Percentiles rank a stretch among this genome's conserved stretches.
Evolutionary conservation across 371 early-diverging fungal genomes (phyloP).

Genomic region (Mortierella sp.): DNA sequence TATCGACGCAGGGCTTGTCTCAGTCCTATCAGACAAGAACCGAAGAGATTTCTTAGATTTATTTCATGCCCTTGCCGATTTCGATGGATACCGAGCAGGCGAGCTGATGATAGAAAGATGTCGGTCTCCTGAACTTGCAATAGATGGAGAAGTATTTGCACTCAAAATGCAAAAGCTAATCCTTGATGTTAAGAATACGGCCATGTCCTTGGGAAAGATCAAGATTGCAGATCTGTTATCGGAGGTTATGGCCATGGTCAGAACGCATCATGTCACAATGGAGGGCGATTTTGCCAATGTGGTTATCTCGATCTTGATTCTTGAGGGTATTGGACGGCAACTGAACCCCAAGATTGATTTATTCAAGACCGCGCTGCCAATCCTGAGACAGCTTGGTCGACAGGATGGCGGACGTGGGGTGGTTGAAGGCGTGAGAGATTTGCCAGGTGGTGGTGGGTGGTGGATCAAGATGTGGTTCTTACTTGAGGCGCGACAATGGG

Average conservation of each 20-base stretch:
- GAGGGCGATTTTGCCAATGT: conserved; percentile 96
- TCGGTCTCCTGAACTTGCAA: conserved; percentile 77
- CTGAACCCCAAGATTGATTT: conserved; percentile 94
- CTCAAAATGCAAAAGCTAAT: conserved; percentile 84
- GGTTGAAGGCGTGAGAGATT: conserved; percentile 65
- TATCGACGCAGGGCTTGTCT: conserved; percentile 93
- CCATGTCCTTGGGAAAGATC: conserved; percentile 85
- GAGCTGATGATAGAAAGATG: conserved; percentile 91
- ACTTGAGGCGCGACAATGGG: conserved; percentile 80
- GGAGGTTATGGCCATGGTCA: conserved; percentile 86
- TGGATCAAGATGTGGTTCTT: conserved; percentile 84
- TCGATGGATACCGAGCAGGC: conserved; percentile 87
- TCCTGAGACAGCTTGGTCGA: conserved; percentile 74
- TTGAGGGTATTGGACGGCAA: conserved; percentile 95
- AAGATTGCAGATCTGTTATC: conserved; percentile 83
- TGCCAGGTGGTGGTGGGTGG: conserved; percentile 61
- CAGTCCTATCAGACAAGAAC: conserved; percentile 77
- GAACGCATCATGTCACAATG: conserved; percentile 90
- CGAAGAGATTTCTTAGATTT: conserved; percentile 91
- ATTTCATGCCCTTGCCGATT: conserved; percentile 87
- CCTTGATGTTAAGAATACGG: conserved; percentile 71
- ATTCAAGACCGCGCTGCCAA: conserved; percentile 85
- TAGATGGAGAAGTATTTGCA: conserved; percentile 83
- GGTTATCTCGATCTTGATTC: conserved; percentile 87
- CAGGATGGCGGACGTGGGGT: conserved; percentile 69